Evolutionary conservation across 169 alveolate species (phyloP), one percentile per base, ranked within the genome.

Genomic region (Cryptosporidium sp.): DNA sequence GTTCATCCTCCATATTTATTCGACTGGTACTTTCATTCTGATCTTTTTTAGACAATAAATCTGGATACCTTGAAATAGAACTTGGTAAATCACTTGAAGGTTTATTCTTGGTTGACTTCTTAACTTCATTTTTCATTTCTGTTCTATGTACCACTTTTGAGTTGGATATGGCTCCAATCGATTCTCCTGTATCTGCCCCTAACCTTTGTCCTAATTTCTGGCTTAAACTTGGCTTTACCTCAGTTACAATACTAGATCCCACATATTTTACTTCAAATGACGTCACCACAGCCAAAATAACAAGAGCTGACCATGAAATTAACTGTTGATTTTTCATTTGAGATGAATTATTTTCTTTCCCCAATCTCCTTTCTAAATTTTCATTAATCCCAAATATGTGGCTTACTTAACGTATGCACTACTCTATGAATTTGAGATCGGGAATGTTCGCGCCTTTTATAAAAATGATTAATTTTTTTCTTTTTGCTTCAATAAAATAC

Each of bases 401-500:
- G 69, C 69, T 43, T 71, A 16, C 37, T 23, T 1, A 9, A 70
- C 59, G 65, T 45, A 48, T 31, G 67, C 41, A 71, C 55, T 48
- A 48, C 48, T 29, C n/a, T 70, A 3, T 33, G 48, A 71, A 71
- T 71, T 71, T 71, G 85, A 71, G 85, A 71, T 71, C 85, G 85
- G 5, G 16, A 14, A 35, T 35, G 48, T 71, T 71, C 35, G 69
- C 85, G 85, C 85, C 85, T 50, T 69, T 69, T 69, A 10, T 41
- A 48, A 41, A 5, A 41, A 2, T 41, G 48, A 41, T 41, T 41
- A 41, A 41, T 41, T 41, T 41, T 41, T 41, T 41, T 41, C 12
- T 7, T 39, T 7, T 7, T 41, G 16, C 48, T 10, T 41, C 3
- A 8, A 41, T 41, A 8, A 10, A 41, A 9, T 33, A 41, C 14